Evolutionary conservation across 495 filamentous ascomycete genomes (phyloP), one percentile per base, ranked within the genome.

Genomic region (Pseudoneurospora amorphoporcata): DNA sequence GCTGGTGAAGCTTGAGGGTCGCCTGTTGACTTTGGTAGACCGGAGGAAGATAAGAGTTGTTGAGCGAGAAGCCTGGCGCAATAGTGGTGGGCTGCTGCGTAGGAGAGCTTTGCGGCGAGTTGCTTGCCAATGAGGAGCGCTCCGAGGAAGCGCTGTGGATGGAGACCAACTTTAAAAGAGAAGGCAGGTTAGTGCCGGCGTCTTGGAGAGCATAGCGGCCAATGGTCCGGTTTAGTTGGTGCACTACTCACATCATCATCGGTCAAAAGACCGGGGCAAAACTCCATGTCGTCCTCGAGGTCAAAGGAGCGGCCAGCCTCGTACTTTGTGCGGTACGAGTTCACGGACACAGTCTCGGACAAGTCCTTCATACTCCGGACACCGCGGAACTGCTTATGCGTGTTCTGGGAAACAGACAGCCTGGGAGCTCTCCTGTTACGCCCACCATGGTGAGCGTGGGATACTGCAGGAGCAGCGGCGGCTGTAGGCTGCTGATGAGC

Each of bases 261-360:
- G 35, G 94, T 97, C 85, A 98, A 86, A 75, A 99, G 87, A 76
- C 90, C 89, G 4, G 95, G 95, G 80, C 95, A 98, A 83, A 99
- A 99, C 80, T 97, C 91, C 83, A 98, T 85, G 81, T 99, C 95
- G 79, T 99, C 95, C 76, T 98, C 95, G 76, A 99, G 85, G 76
- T 99, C 95, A 79, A 99, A 99, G 32, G 94, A 97, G 71, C 94
- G 90, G 61, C 91, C 93, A 75, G 94, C 92, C 81, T 98, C 94
- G 79, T 96, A 97, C 78, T 92, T 88, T 47, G 89, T 87, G 72
- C 94, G 91, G 83, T 93, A 97, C 73, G 90, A 89, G 68, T 86
- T 86, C 65, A 94, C 86, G 41, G 90, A 86, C 43, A 90, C 89
- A 68, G 90, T 86, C 78, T 97, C 94, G 76, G 90, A 92, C 70